These are phyloP conservation scores for Amoebophrya sp. DNA, from an alignment of 169 alveolate genomes.

Conservation along the genomic window DNA sequence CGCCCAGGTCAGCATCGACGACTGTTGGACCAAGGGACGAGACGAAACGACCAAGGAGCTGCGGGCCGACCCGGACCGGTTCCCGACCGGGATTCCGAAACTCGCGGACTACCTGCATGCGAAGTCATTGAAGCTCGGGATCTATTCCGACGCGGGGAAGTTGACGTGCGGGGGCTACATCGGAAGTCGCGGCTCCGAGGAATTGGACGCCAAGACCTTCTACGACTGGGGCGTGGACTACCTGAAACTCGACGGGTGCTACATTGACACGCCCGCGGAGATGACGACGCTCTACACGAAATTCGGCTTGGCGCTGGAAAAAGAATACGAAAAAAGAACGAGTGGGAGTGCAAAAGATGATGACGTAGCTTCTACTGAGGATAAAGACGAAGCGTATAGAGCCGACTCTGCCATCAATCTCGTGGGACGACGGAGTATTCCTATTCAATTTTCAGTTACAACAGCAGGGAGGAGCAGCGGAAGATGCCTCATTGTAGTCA, in stretches of 20 bases:
- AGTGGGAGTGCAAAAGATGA: too few species aligned
- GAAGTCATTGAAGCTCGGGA: slow-evolving; percentile 58
- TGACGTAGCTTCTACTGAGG: too few species aligned
- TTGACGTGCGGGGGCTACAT: slow-evolving; percentile 60
- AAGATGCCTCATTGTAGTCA: too few species aligned
- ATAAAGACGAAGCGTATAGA: too few species aligned
- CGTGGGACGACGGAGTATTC: too few species aligned
- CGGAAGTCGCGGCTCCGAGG: slow-evolving; percentile 63
- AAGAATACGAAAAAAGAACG: too few species aligned
- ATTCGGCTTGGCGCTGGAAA: background rate
- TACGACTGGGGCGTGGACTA: slow-evolving; percentile 64
- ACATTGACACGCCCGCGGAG: slow-evolving; percentile 38
- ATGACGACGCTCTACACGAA: background rate
- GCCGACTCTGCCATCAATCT: too few species aligned
- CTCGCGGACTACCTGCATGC: slow-evolving; percentile 57
- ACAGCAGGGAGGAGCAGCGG: too few species aligned
- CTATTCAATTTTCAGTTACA: too few species aligned
- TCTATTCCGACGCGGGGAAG: slow-evolving; percentile 65
- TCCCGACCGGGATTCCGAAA: slow-evolving; percentile 64
- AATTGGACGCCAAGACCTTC: slow-evolving; percentile 59
- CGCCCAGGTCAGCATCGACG: slow-evolving; percentile 66
- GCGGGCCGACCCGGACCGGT: slow-evolving; percentile 52
- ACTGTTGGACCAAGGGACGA: slow-evolving; percentile 59
- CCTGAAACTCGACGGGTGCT: slow-evolving; percentile 63
- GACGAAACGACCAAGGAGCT: slow-evolving; percentile 56